phyloP scores from a whole-genome alignment of 208 protist genomes.

The Wallacemonas collosoma region DNA sequence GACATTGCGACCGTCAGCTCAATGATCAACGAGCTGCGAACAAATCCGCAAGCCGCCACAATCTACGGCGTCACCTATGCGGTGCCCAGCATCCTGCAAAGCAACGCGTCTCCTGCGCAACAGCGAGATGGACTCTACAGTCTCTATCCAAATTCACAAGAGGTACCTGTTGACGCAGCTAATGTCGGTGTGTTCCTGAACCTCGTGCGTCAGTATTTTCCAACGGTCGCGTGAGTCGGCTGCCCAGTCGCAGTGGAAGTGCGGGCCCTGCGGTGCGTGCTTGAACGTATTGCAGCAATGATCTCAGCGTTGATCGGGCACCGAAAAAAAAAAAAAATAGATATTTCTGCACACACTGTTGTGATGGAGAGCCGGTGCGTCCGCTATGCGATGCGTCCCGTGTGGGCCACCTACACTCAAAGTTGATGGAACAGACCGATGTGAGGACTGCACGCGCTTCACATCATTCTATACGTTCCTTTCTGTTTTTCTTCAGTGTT shows the following conservation, averaged over 20 bases:
- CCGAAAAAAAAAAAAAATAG: too few species aligned
- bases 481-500: conserved; percentile 14
- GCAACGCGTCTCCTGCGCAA: conserved; percentile 40
- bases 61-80: conserved; percentile 76
- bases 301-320: too few species aligned
- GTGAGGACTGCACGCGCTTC: too few species aligned
- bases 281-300: too few species aligned
- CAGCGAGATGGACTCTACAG: conserved; percentile 33
- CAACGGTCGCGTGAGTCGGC: conserved; percentile 6
- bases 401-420: too few species aligned
- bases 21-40: conserved; percentile 47
- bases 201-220: conserved; percentile 37
- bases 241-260: background rate
- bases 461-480: background rate
- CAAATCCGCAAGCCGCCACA: conserved; percentile 37
- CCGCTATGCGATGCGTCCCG: too few species aligned
- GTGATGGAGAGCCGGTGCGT: too few species aligned
- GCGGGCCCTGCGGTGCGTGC: too few species aligned
- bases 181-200: conserved; percentile 2
- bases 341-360: too few species aligned
- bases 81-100: conserved; percentile 47
- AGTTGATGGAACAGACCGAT: too few species aligned
- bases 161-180: background rate
- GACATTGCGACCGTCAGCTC: conserved; percentile 46
- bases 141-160: conserved; percentile 34